phyloP scores from a whole-genome alignment of 2,329 filamentous ascomycete genomes.

The Colletotrichum theobromicola region DNA sequence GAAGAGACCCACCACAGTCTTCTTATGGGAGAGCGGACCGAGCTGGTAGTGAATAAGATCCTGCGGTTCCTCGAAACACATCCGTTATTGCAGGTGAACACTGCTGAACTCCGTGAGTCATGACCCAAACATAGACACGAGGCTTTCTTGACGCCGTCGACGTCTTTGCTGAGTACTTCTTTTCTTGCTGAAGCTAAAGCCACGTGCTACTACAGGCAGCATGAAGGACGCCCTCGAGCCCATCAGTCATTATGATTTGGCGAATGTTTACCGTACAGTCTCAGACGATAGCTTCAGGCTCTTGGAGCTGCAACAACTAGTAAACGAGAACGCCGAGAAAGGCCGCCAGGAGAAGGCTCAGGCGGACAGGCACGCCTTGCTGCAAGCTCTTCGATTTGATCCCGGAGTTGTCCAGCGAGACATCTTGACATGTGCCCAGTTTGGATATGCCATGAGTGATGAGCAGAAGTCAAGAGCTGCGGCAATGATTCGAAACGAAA shows the following conservation, averaged over 20 bases:
- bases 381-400: background rate
- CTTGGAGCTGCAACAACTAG: background rate
- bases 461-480: background rate
- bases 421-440: background rate
- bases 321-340: background rate
- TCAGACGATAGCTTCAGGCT: background rate
- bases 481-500: background rate
- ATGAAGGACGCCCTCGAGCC: background rate
- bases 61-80: background rate
- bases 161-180: background rate
- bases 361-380: background rate
- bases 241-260: background rate
- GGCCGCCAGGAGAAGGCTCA: background rate
- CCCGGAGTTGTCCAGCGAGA: background rate
- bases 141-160: background rate
- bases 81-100: background rate
- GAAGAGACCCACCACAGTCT: background rate
- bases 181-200: background rate
- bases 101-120: background rate
- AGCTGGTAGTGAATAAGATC: background rate
- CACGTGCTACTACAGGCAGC: background rate
- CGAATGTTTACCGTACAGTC: background rate
- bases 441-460: background rate
- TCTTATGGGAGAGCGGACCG: background rate
- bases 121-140: fast-evolving